Evolutionary conservation across 805 yeast species (phyloP), one percentile per base, ranked within the genome.

Genomic region (Wickerhamomyces queroliae): DNA sequence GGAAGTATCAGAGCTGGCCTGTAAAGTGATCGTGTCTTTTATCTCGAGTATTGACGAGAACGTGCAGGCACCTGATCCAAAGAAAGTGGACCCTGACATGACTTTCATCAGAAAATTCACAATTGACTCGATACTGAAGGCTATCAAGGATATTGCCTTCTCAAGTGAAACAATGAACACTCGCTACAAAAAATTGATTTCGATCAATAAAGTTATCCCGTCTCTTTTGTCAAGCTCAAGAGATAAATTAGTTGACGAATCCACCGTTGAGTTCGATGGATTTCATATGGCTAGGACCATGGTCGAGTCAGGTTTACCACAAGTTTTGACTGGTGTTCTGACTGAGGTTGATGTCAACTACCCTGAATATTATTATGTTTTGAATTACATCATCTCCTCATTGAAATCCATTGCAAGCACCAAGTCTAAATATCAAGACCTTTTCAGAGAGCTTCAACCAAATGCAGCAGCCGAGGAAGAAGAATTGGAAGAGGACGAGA

Each of bases 281-380:
- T 83, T 72, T 43, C 77, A 74, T 40, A 65, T 87, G 30, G 77
- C 87, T 1, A 77, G 74, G 40, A 70, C 80, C 13, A 67, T 88
- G 61, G 62, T 84, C 26, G 96, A 89, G 11, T 74, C 80, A 46
- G 79, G 75, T 33, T 65, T 83, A 11, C 78, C 85, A 0, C 48
- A 64, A 5, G 69, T 78, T 10, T 66, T 88, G 8, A 70, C 91
- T 0, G 59, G 69, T 1, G 68, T 83, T 24, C 58, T 89, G 37
- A 71, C 89, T 0, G 77, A 70, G 11, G 50, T 87, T 20, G 96
- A 90, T 58, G 64, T 86, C 41, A 85, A 86, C 50, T 81, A 74
- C 49, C 91, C 95, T 0, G 72, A 72, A 18, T 69, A 86, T 7
- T 75, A 76, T 24, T 67, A 70, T 38, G 71, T 84, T 12, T 63